A percentile compares a stretch with the other conserved stretches of the same genome.
Evolutionary conservation across 768 basidiomycete genomes (phyloP).

Genomic region (Boletus reticuloceps): DNA sequence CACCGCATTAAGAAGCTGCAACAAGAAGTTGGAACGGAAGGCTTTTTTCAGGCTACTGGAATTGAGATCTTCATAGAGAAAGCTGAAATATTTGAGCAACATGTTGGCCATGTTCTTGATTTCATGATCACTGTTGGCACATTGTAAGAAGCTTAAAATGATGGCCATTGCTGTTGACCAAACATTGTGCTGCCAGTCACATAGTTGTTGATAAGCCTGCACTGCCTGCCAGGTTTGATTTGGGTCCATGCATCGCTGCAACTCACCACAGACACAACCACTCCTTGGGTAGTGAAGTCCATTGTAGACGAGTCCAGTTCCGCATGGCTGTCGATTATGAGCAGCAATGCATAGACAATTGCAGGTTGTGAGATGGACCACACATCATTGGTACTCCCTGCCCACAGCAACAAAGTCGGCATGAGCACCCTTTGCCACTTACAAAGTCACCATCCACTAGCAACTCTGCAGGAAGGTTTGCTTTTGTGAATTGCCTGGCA

Average conservation of each 20-base stretch:
- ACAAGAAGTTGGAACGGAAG: too few species aligned
- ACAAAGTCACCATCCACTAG: too few species aligned
- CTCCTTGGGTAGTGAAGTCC: not conserved
- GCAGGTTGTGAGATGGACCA: not conserved
- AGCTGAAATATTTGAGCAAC: not conserved
- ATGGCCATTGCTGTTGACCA: not conserved
- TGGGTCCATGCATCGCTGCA: too few species aligned
- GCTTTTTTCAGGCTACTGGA: too few species aligned
- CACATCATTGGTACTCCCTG: not conserved
- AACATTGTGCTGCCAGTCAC: not conserved
- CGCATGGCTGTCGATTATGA: not conserved
- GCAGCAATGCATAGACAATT: not conserved
- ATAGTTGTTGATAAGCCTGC: slow-evolving; percentile 7
- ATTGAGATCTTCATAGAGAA: too few species aligned
- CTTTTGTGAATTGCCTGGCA: too few species aligned
- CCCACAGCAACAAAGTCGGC: not conserved
- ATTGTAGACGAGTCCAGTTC: not conserved
- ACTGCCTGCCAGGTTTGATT: too few species aligned
- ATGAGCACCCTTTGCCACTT: not conserved
- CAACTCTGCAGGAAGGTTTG: too few species aligned
- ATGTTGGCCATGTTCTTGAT: not conserved
- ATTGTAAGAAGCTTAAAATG: slow-evolving; percentile 1
- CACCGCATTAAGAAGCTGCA: too few species aligned
- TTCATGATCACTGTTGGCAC: not conserved
- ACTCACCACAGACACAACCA: not conserved